Evolutionary conservation across 495 filamentous ascomycete species (phyloP).

Genomic region (Massariosphaeria phaeospora): DNA sequence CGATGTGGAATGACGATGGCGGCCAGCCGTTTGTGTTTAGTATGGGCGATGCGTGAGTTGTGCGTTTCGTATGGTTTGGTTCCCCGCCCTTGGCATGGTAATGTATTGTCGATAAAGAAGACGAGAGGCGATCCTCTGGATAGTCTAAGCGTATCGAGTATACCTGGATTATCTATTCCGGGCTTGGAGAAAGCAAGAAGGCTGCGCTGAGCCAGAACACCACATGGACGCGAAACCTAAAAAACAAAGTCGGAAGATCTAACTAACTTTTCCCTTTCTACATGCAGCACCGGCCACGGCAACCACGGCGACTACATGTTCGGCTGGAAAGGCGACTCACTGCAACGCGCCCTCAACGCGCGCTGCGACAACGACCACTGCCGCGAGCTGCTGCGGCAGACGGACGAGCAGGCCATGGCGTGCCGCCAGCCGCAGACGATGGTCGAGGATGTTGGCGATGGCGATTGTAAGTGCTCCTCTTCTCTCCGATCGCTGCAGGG

Average conservation of each 20-base stretch:
- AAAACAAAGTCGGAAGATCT: no score
- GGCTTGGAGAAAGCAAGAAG: no score
- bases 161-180: no score
- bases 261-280: background rate
- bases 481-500: no score
- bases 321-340: conserved; percentile 45
- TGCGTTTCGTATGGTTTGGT: no score
- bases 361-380: conserved; percentile 45
- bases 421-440: conserved; percentile 14
- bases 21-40: conserved; percentile 46
- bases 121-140: no score
- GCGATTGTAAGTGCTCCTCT: conserved; percentile 1
- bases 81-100: no score
- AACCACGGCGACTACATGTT: conserved; percentile 48
- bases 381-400: conserved; percentile 19
- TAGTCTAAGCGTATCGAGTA: no score
- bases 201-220: no score
- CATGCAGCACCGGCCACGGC: conserved; percentile 40
- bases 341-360: conserved; percentile 47
- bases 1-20: conserved; percentile 42
- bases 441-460: conserved; percentile 19
- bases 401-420: conserved; percentile 17
- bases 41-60: conserved; percentile 49
- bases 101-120: no score
- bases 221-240: no score